Base-by-base conservation (phyloP, 305 asterid species). In the Solanum hybrid region DNA sequence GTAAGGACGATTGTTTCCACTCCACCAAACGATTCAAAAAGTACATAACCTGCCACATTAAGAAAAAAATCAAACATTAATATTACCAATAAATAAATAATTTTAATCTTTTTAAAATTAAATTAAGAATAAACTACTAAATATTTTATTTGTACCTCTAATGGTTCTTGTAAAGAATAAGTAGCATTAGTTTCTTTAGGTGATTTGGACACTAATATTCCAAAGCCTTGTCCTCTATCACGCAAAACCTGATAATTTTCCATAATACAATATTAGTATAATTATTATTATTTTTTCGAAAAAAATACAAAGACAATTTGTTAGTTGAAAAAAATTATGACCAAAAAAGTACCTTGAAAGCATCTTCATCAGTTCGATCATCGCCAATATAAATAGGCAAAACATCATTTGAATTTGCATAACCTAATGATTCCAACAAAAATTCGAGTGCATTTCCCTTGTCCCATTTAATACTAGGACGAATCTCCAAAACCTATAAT, bases 391-490 rank as follows among this genome's bases (percentile, higher is more conserved):
- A 97, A 70, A 97, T 75, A 0, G 99, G 99, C 13, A 96, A 90
- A 45, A 96, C 98, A 34, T 96, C 92, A 33, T 89, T 78, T 2
- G 98, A 95, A 20, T 96, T 94, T 11, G 93, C 94, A 26, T 94
- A 95, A 0, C 98, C 99, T 93, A 90, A 31, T 12, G 99, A 96
- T 88, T 97, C 98, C 92, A 97, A 91, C 92, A 97, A 94, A 90
- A 96, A 97, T 57, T 97, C 98, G 3, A 97, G 94, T 78, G 99
- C 99, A 89, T 97, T 94, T 34, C 99, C 99, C 84, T 97, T 97
- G 94, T 97, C 94, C 99, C 99, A 97, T 92, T 96, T 94, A 36
- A 97, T 97, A n/a, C 95, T 93, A 1, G 98, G 98, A 61, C 99
- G 99, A 91, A 97, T 94, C 94, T 97, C 99, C 32, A 97, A 89